Conservation (phyloP, 495 filamentous ascomycete genomes). For the Gamarada debralockiae region DNA sequence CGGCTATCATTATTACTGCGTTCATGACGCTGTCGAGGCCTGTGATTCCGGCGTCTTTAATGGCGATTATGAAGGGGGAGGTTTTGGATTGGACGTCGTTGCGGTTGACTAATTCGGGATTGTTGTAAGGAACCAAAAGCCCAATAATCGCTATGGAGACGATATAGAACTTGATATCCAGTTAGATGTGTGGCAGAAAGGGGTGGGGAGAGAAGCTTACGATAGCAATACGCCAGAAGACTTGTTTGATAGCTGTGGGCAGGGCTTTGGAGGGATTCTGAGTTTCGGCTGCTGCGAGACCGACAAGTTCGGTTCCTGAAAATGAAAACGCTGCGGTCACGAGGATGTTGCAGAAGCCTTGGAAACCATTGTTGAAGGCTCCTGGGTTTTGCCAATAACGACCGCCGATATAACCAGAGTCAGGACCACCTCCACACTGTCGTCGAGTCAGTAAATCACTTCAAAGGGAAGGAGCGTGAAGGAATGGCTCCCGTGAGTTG, state of each 20-base stretch:
- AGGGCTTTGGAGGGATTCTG: constrained; percentile 83
- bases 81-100: constrained; percentile 65
- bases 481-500: no score
- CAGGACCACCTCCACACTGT: constrained; percentile 61
- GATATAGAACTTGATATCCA: constrained; percentile 64
- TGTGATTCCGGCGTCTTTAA: constrained; percentile 73
- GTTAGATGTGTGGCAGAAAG: neutral
- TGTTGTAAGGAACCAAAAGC: constrained; percentile 67
- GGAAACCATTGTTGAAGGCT: constrained; percentile 88
- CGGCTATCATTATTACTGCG: constrained; percentile 82
- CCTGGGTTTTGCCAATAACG: constrained; percentile 56
- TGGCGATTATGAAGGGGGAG: constrained; percentile 89
- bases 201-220: constrained; percentile 28
- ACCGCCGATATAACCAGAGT: constrained; percentile 48
- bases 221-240: constrained; percentile 91
- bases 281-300: constrained; percentile 84
- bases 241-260: constrained; percentile 84
- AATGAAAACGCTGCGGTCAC: constrained; percentile 92
- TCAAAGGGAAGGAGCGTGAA: no score
- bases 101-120: constrained; percentile 50
- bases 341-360: constrained; percentile 89
- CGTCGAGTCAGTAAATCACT: no score
- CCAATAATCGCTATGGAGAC: constrained; percentile 71
- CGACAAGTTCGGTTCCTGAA: constrained; percentile 87
- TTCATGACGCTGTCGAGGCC: constrained; percentile 84